A percentile compares a stretch with the other conserved stretches of the same genome.
These are phyloP conservation scores for Haberlea rhodopensis DNA, from an alignment of 257 asterid genomes.

Conservation along the genomic window DNA sequence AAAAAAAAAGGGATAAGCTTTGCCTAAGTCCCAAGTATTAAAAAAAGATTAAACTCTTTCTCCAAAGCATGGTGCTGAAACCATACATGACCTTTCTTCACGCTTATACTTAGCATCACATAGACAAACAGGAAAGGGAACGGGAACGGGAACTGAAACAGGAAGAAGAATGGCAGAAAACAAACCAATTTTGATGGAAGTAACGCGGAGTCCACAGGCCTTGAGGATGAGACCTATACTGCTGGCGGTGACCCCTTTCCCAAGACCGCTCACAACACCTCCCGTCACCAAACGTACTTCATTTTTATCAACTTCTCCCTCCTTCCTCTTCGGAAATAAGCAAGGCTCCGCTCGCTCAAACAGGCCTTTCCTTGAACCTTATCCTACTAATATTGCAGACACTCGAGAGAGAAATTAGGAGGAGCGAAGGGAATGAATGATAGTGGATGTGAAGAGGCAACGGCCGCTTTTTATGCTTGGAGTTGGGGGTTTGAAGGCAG, in stretches of 20 bases:
- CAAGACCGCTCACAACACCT: conserved; percentile 94
- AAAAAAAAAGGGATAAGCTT: background rate
- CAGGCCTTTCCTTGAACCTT: background rate
- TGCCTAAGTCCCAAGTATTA: background rate
- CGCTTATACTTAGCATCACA: conserved; percentile 13
- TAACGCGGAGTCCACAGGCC: conserved; percentile 86
- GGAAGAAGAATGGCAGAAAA: background rate
- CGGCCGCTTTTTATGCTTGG: conserved; percentile 67
- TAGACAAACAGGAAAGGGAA: background rate
- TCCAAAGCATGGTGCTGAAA: conserved; percentile 1
- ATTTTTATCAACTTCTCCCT: conserved; percentile 29
- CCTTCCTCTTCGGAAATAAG: background rate
- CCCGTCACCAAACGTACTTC: conserved; percentile 96
- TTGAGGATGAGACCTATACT: conserved; percentile 89
- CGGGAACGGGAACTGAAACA: background rate
- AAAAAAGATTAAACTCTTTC: background rate
- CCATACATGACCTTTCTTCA: background rate
- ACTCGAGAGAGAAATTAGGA: background rate
- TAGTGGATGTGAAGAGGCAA: conserved; percentile 26
- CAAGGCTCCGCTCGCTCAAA: no score
- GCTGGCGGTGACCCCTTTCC: conserved; percentile 97
- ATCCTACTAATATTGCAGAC: background rate
- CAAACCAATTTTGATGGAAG: conserved; percentile 96
- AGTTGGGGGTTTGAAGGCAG: conserved; percentile 13
- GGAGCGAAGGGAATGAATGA: conserved; percentile 15